Base-by-base conservation (phyloP, 2,329 filamentous ascomycete species). In the Pyrenochaeta sp. region DNA sequence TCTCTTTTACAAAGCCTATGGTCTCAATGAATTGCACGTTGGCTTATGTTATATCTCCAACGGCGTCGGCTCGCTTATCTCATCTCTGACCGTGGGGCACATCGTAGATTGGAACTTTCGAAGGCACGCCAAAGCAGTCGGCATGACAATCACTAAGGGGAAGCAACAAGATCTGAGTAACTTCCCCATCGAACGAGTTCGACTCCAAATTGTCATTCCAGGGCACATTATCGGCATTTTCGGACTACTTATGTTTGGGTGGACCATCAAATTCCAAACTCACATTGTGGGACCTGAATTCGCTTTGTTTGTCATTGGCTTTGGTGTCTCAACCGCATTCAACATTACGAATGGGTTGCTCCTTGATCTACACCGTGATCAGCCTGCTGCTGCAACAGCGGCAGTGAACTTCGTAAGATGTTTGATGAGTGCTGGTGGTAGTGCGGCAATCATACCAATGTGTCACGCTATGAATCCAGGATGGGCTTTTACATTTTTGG, bases 81-180 rank as follows among this genome's bases (percentile, higher is more conserved):
- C 69, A 0, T 67, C 69, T 0, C 51, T 73, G 1, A 67, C 67
- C 5, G 69, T 67, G 60, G 70, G 71, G 12, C 63, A 68, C 18
- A 43, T 86, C 1, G 81, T 90, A 31, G 89, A 91, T 72, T 87
- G 85, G 81, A 92, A 92, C 71, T 96, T 90, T 72, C 82, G 86
- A 6, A 84, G 89, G 33, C 82, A 87, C 41, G 89, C 90, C 1
- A 80, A 78, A 43, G 81, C 82, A 29, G 77, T 88, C 14, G 86
- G 86, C 5, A 79, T 92, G 51, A 76, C 79, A 2, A 83, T 91
- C 58, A 83, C 85, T 56, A 82, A 79, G 52, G 86, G 84, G 58
- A 84, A 85, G 9, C 82, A 80, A 14, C 77, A 82, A 49, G 79
- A 85, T 51, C 70, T 87, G n/a, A 63, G 66, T 4, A 68, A 78